Conservation (phyloP, 768 basidiomycete species). For the Termitomyces sp. region DNA sequence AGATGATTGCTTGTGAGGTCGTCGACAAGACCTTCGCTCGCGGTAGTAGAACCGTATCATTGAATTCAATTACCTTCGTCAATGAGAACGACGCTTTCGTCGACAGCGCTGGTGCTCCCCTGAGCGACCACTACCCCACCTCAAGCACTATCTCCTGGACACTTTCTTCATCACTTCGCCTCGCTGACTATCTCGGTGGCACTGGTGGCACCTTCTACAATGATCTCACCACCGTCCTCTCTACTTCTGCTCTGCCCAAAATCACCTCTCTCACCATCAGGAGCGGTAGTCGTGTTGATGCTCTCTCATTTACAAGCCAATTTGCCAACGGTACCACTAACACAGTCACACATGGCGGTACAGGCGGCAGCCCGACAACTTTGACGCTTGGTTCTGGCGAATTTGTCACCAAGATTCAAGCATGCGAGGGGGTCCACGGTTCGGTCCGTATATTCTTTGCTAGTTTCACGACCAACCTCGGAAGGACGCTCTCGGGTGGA, state of each 20-base stretch:
- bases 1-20: slow-evolving; percentile 31
- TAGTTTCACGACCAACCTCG: slow-evolving; percentile 26
- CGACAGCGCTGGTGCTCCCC: slow-evolving; percentile 22
- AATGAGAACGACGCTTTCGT: slow-evolving; percentile 31
- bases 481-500: slow-evolving; percentile 24
- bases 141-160: slow-evolving; percentile 26
- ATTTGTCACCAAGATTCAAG: slow-evolving; percentile 17
- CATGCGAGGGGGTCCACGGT: slow-evolving; percentile 24
- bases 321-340: slow-evolving; percentile 14
- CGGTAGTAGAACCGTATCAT: slow-evolving; percentile 17
- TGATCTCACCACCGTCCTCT: slow-evolving; percentile 22
- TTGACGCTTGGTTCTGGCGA: slow-evolving; percentile 25
- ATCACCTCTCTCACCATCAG: slow-evolving; percentile 28
- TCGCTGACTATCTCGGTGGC: slow-evolving; percentile 29
- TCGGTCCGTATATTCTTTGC: slow-evolving; percentile 30
- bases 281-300: slow-evolving; percentile 28
- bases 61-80: slow-evolving; percentile 22
- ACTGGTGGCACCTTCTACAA: slow-evolving; percentile 29
- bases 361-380: slow-evolving; percentile 27
- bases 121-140: slow-evolving; percentile 35
- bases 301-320: slow-evolving; percentile 23
- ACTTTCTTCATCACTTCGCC: slow-evolving; percentile 26
- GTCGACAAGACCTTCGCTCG: slow-evolving; percentile 36
- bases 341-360: slow-evolving; percentile 27
- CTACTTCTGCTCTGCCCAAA: slow-evolving; percentile 17